Evolutionary conservation across 1,284 basidiomycete species (phyloP).

Genomic region (Rhodofomes roseus): DNA sequence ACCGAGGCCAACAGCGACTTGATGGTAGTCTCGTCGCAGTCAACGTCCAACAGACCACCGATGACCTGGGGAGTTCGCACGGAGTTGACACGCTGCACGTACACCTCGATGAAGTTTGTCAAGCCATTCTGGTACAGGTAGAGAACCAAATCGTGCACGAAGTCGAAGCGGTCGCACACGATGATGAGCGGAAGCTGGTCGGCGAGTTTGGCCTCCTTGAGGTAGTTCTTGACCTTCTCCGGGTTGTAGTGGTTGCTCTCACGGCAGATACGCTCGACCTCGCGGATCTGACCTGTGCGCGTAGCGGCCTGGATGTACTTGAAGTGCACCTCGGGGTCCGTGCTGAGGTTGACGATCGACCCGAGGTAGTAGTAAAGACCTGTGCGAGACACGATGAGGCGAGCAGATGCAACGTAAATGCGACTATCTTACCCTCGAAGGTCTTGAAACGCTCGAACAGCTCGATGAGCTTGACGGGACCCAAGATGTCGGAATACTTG

Average conservation of each 20-base stretch:
- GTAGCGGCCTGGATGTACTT: conserved; percentile 99
- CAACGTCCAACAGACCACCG: conserved; percentile 95
- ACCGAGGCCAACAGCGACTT: conserved; percentile 93
- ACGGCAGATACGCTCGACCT: conserved; percentile 97
- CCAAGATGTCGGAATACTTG: conserved; percentile 98
- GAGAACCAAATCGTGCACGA: conserved; percentile 97
- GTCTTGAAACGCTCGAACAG: conserved; percentile 99
- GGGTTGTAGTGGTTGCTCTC: conserved; percentile 98
- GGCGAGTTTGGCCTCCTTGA: conserved; percentile 95
- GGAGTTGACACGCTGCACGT: conserved; percentile 98
- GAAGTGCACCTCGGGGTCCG: conserved; percentile 98
- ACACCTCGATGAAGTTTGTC: conserved; percentile 97
- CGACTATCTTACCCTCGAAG: conserved; percentile 68
- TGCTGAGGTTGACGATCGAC: conserved; percentile 94
- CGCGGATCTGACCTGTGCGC: conserved; percentile 96
- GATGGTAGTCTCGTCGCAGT: conserved; percentile 96
- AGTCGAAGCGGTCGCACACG: conserved; percentile 99
- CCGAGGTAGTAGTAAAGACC: conserved; percentile 98
- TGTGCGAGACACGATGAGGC: not conserved
- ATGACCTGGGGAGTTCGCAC: conserved; percentile 98
- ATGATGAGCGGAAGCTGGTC: conserved; percentile 99
- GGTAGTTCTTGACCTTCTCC: conserved; percentile 99
- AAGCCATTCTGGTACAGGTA: conserved; percentile 99
- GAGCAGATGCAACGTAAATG: not conserved
- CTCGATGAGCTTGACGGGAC: conserved; percentile 96